Evolutionary conservation across 805 yeast genomes (phyloP).

Genomic region (Zygosaccharomyces bisporus): DNA sequence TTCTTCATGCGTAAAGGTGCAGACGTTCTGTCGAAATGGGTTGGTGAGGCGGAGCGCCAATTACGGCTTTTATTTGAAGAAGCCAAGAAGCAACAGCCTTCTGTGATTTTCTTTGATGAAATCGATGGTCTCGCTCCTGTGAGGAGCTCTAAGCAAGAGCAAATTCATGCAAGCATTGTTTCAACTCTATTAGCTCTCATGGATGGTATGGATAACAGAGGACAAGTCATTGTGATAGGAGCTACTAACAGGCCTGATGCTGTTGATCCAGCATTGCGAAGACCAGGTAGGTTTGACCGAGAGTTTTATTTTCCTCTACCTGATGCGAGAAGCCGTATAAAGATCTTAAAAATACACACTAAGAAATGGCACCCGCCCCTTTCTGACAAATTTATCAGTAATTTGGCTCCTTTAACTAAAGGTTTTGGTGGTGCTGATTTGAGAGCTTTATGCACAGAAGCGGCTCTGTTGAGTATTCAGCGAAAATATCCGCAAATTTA

Average conservation of each 20-base stretch:
- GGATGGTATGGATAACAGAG: constrained; percentile 99
- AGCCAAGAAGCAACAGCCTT: constrained; percentile 92
- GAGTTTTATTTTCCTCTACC: constrained; percentile 96
- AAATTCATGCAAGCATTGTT: constrained; percentile 95
- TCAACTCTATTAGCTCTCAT: constrained; percentile 90
- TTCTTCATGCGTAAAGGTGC: constrained; percentile 99
- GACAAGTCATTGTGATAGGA: constrained; percentile 96
- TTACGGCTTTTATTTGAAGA: constrained; percentile 87
- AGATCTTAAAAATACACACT: constrained; percentile 82
- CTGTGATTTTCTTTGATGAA: constrained; percentile 95
- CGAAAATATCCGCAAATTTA: constrained; percentile 92
- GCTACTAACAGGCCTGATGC: constrained; percentile 98
- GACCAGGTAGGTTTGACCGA: constrained; percentile 96
- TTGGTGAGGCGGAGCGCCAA: constrained; percentile 97
- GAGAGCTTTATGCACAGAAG: constrained; percentile 91
- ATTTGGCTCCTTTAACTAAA: constrained; percentile 76
- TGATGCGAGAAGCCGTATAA: constrained; percentile 68
- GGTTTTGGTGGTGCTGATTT: constrained; percentile 99
- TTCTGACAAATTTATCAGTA: constrained; percentile 51
- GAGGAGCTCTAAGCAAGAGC: constrained; percentile 95
- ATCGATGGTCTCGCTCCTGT: constrained; percentile 98
- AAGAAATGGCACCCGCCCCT: constrained; percentile 82
- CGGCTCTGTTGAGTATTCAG: constrained; percentile 89
- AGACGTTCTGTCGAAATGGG: constrained; percentile 96
- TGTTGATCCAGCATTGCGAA: constrained; percentile 93